phyloP scores from a whole-genome alignment of 2,329 filamentous ascomycete genomes.

The Cadophora luteo-olivacea region DNA sequence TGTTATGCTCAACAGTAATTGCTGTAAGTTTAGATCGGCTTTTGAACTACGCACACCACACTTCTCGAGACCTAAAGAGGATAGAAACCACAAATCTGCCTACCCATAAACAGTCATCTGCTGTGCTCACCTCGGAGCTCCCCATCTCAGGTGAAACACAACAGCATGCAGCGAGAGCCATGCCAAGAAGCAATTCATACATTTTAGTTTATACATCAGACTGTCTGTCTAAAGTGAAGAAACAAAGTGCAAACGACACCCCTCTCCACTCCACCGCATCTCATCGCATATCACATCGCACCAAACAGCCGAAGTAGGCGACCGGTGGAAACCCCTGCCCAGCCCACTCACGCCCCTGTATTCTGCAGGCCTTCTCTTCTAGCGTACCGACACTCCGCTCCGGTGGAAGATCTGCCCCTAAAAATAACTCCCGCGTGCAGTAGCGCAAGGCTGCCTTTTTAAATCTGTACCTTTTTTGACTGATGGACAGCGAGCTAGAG shows the following conservation, averaged over 20 bases:
- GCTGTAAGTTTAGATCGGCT: not conserved
- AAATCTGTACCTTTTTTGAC: not conserved
- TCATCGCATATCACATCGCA: not conserved
- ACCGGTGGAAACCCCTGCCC: not conserved
- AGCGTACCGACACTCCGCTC: slow-evolving; percentile 13
- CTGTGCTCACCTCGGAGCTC: not conserved
- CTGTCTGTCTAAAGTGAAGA: not conserved
- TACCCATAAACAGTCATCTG: not conserved
- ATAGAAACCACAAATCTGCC: not conserved
- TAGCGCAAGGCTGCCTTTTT: slow-evolving; percentile 15
- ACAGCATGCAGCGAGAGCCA: not conserved
- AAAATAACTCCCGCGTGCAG: slow-evolving; percentile 22
- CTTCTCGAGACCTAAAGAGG: not conserved
- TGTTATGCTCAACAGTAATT: not conserved
- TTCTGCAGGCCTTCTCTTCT: slow-evolving; percentile 11
- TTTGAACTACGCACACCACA: not conserved
- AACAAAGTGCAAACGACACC: slow-evolving; percentile 1
- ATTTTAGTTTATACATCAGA: not conserved
- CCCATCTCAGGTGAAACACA: not conserved
- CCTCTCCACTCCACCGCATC: not conserved
- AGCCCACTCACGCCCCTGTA: not conserved
- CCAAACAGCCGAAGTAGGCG: slow-evolving; percentile 13
- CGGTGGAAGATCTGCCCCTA: not conserved
- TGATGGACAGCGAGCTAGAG: not conserved
- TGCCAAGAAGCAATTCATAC: not conserved